These are phyloP conservation scores for Agaricus sinodeliciosus DNA, from an alignment of 768 basidiomycete genomes.

Conservation along the genomic window DNA sequence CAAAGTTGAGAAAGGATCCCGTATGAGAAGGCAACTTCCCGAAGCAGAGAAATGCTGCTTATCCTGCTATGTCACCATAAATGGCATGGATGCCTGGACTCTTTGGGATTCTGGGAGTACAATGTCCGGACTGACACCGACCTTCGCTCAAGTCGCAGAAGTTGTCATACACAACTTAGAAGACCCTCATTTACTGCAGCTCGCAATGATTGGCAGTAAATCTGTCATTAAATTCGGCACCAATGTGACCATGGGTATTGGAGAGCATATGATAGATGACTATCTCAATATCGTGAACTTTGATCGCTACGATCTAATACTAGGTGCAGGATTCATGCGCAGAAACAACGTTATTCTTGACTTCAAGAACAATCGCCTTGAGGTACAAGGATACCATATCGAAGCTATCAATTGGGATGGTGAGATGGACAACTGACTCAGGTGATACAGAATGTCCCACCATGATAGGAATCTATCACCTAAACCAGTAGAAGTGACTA, in stretches of 20 bases:
- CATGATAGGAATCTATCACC: no score
- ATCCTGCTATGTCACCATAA: background rate
- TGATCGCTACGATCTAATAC: constrained; percentile 27
- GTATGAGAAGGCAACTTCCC: background rate
- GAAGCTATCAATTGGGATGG: background rate
- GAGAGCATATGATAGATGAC: background rate
- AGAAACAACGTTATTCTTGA: constrained; percentile 18
- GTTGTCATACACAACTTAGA: background rate
- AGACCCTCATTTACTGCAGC: background rate
- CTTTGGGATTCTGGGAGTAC: background rate
- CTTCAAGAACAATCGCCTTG: constrained; percentile 15
- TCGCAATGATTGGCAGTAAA: background rate
- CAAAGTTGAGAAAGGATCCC: background rate
- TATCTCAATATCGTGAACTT: constrained; percentile 31
- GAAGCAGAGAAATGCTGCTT: background rate
- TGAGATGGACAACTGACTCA: constrained; percentile 1
- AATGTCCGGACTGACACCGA: background rate
- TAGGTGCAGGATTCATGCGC: constrained; percentile 28
- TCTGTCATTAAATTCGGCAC: background rate
- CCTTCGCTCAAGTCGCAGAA: background rate
- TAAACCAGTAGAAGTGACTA: no score
- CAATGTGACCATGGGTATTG: background rate
- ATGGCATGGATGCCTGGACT: background rate
- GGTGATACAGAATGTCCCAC: background rate
- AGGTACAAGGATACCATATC: constrained; percentile 3